A percentile compares a stretch with the other conserved stretches of the same genome.
These are phyloP conservation scores for Raphidocelis subcapitata DNA, from an alignment of 139 green algal species.

Conservation along the genomic window DNA sequence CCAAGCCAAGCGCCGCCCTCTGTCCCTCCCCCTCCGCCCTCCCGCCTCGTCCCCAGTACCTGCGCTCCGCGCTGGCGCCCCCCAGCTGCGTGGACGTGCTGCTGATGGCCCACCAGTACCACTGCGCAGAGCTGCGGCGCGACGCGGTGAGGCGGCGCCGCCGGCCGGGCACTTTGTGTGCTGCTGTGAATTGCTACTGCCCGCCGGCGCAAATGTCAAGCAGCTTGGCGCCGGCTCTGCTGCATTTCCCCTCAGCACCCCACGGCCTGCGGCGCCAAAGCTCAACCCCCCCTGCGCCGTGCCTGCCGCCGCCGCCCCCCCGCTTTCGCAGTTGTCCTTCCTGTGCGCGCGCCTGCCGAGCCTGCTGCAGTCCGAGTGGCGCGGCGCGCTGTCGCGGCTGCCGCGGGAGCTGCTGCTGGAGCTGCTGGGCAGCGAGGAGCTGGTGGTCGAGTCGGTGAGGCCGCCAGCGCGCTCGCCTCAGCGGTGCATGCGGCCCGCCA, in stretches of 20 bases:
- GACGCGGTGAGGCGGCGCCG: slow-evolving; percentile 7
- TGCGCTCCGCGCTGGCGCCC: slow-evolving; percentile 1
- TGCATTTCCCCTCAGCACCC: no score
- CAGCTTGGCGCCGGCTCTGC: no score
- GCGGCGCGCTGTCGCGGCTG: slow-evolving; percentile 7
- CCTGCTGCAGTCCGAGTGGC: slow-evolving; percentile 4
- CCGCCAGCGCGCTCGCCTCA: background rate
- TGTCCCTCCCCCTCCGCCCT: background rate
- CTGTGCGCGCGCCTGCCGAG: no score
- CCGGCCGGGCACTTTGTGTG: no score
- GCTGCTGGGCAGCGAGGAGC: slow-evolving; percentile 27
- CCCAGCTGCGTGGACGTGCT: slow-evolving; percentile 15
- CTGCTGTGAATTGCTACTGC: no score
- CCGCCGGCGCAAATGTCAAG: no score
- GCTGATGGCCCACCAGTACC: slow-evolving; percentile 29
- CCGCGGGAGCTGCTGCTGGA: slow-evolving; percentile 22
- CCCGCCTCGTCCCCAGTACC: slow-evolving; percentile 3
- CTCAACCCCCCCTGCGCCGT: no score
- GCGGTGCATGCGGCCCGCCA: no score
- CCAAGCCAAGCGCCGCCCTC: no score
- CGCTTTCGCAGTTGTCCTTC: no score
- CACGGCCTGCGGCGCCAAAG: no score
- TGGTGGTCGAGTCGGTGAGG: slow-evolving; percentile 24
- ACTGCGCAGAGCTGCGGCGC: slow-evolving; percentile 13
- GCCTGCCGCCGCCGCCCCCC: no score